These are phyloP conservation scores for Phytophthora fragariae DNA, from an alignment of 352 stramenopile genomes.

Conservation along the genomic window DNA sequence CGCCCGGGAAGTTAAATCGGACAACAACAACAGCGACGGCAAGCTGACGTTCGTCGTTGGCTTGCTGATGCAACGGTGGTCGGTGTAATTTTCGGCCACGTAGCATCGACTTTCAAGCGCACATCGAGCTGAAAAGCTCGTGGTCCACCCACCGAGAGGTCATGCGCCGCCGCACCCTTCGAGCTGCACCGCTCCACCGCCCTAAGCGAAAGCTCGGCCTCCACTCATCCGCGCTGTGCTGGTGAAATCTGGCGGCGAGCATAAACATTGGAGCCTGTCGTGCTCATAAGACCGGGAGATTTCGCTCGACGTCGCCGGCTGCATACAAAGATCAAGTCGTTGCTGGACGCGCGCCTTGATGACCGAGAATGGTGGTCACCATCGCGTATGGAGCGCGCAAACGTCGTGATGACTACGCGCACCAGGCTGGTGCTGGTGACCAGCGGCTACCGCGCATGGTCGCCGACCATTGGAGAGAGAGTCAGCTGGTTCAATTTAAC, in stretches of 20 bases:
- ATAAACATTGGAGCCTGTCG: constrained; percentile 10
- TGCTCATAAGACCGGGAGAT: constrained; percentile 1
- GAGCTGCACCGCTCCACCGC: neutral
- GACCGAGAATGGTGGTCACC: constrained; percentile 6
- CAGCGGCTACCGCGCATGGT: constrained; percentile 3
- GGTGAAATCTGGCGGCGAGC: constrained; percentile 9
- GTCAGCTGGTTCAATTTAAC: no score
- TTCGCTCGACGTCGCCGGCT: neutral
- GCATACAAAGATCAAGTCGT: constrained; percentile 16
- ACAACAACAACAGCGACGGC: constrained; percentile 1
- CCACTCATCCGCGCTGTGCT: constrained; percentile 11
- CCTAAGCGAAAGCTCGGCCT: neutral
- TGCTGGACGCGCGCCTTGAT: neutral
- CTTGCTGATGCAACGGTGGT: neutral
- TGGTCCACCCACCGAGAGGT: neutral
- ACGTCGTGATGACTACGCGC: neutral
- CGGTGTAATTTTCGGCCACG: neutral
- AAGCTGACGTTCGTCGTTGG: neutral
- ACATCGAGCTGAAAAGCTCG: neutral
- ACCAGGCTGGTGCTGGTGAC: no score
- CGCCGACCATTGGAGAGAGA: no score
- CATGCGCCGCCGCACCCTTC: neutral
- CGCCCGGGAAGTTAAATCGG: constrained; percentile 9
- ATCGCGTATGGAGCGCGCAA: constrained; percentile 1
- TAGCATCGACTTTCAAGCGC: neutral